Evolutionary conservation across 1,284 basidiomycete species (phyloP), one percentile per base, ranked within the genome.

Genomic region (Fistulina hepatica): DNA sequence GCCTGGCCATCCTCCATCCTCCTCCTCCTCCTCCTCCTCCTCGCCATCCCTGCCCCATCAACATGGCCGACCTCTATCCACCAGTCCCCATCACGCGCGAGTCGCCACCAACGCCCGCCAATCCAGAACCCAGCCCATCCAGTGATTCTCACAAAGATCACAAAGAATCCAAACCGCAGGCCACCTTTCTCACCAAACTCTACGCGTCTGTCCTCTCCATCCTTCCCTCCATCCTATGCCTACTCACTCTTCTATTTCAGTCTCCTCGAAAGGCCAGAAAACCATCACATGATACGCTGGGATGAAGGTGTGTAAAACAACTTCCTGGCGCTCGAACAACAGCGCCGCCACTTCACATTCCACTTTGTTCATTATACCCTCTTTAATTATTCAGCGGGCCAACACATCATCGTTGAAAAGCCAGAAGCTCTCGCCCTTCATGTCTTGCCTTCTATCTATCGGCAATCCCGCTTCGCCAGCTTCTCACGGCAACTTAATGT

Each of bases 401-500:
- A 89, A 56, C 81, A 89, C 52, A 91, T 92, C 68, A 88, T 92
- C 58, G 88, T 92, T 42, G 88, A 91, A 54, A 70, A 81, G 21
- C 88, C 88, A 44, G 85, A 89, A 54, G 86, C 90, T 58, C 76
- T 92, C 40, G 85, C 85, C 2, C 72, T 88, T 38, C 86, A 91
- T 58, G 82, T 92, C 53, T 73, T 92, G 44, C 88, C 89, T 34
- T 79, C 79, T 51, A 81, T 92, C 38, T 91, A 91, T 60, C 78
- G 88, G 52, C 89, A 92, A 71, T 91, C 83, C 56, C 73, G 88
- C 63, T 92, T 92, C 59, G 89, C 89, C 30, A 85, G 81, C 69
- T 92, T 92, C 70, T 90, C 86, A 45, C 76, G 88, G 59, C 88
- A 92, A 71, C 76, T 92, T 54, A 92, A 92, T 63, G 88, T 91